phyloP scores from a whole-genome alignment of 306 rosid species.

The Cicer arietinum region DNA sequence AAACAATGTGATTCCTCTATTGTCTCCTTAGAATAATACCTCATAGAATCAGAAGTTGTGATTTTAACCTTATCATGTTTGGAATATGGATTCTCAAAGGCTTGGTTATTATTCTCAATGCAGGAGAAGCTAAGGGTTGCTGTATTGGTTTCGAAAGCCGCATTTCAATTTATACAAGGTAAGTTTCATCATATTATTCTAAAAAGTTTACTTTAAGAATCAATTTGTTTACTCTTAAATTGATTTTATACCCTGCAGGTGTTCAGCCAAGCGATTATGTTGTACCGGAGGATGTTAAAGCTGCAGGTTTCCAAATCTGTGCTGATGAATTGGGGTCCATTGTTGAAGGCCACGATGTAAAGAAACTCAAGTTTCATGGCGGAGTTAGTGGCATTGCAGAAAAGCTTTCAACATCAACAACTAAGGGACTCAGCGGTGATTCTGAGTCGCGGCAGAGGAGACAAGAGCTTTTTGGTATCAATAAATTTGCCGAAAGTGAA shows the following conservation, averaged over 20 bases:
- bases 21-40: slow-evolving; percentile 11
- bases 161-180: slow-evolving; percentile 89
- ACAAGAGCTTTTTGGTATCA: slow-evolving; percentile 69
- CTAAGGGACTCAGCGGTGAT: slow-evolving; percentile 59
- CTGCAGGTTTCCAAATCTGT: slow-evolving; percentile 82
- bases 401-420: slow-evolving; percentile 71
- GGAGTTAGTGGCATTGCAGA: slow-evolving; percentile 72
- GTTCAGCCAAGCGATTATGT: slow-evolving; percentile 71
- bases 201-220: not conserved
- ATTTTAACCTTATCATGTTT: slow-evolving; percentile 13
- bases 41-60: slow-evolving; percentile 25
- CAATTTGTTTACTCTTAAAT: slow-evolving; percentile 16
- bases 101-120: slow-evolving; percentile 29
- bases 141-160: slow-evolving; percentile 94
- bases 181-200: slow-evolving; percentile 31
- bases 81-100: slow-evolving; percentile 26
- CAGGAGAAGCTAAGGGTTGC: slow-evolving; percentile 93
- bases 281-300: slow-evolving; percentile 74
- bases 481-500: slow-evolving; percentile 77
- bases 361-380: slow-evolving; percentile 82
- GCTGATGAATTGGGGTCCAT: slow-evolving; percentile 85
- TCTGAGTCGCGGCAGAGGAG: slow-evolving; percentile 52
- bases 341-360: slow-evolving; percentile 80
- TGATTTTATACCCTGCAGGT: slow-evolving; percentile 56
- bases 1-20: slow-evolving; percentile 27